phyloP scores from a whole-genome alignment of 164 flowering plant species.

The Macadamia tetraphylla region DNA sequence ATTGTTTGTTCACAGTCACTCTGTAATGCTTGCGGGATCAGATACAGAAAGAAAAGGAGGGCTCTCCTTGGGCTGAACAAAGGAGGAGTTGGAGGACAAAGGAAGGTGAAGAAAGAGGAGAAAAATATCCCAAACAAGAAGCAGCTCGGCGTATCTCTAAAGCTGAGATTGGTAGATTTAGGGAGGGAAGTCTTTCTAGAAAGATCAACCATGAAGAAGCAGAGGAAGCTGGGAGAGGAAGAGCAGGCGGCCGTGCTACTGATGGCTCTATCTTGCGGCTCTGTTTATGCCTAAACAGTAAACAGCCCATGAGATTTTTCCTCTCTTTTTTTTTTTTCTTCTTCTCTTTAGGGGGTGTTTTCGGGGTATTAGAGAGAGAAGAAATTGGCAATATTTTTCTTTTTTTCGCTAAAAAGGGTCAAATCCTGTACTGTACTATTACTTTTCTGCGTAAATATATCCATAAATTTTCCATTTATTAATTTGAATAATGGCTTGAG shows the following conservation, averaged over 20 bases:
- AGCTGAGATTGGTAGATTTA: slow-evolving; percentile 28
- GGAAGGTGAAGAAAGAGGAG: slow-evolving; percentile 24
- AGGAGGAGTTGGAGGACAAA: slow-evolving; percentile 2
- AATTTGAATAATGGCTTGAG: too few species aligned
- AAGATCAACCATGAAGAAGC: slow-evolving; percentile 23
- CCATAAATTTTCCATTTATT: too few species aligned
- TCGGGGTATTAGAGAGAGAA: too few species aligned
- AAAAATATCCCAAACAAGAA: slow-evolving; percentile 8
- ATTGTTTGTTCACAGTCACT: slow-evolving; percentile 43
- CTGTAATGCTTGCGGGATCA: slow-evolving; percentile 89
- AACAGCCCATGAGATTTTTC: not conserved
- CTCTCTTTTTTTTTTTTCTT: too few species aligned
- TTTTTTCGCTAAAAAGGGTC: too few species aligned
- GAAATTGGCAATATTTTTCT: too few species aligned
- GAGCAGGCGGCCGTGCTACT: slow-evolving; percentile 69
- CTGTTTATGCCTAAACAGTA: slow-evolving; percentile 32
- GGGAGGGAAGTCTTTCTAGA: slow-evolving; percentile 29
- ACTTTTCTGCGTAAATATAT: too few species aligned
- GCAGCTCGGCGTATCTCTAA: slow-evolving; percentile 18
- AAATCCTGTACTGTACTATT: too few species aligned
- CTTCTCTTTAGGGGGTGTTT: too few species aligned
- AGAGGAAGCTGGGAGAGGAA: slow-evolving; percentile 50
- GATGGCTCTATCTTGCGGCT: slow-evolving; percentile 75
- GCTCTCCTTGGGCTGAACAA: slow-evolving; percentile 33
- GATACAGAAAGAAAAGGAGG: slow-evolving; percentile 61